These are phyloP conservation scores for Polygonum aviculare DNA, from an alignment of 148 eudicot genomes.

Conservation along the genomic window DNA sequence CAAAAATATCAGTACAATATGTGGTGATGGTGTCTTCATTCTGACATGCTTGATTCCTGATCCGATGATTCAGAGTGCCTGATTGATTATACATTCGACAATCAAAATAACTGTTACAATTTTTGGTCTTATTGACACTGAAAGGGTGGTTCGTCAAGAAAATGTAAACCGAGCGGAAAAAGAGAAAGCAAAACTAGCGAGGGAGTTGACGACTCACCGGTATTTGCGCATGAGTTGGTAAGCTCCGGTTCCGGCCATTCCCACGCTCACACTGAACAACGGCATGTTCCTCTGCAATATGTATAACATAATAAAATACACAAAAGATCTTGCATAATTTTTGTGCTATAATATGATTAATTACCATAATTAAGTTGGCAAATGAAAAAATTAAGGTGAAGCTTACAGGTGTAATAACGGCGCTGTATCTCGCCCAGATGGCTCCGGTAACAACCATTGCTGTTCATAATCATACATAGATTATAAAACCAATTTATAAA, in stretches of 20 bases:
- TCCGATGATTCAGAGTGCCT: background rate
- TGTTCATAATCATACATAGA: background rate
- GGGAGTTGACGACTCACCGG: background rate
- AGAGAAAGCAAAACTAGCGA: no score
- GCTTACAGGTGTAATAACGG: constrained; percentile 16
- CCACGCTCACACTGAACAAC: constrained; percentile 9
- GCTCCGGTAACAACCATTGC: constrained; percentile 19
- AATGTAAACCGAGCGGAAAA: no score
- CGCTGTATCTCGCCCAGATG: constrained; percentile 21
- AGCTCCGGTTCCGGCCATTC: constrained; percentile 10
- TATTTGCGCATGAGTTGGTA: background rate
- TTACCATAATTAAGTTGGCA: no score
- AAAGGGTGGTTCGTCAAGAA: no score
- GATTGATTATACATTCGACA: background rate
- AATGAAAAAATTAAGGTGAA: background rate
- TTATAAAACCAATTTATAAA: background rate
- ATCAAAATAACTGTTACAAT: background rate
- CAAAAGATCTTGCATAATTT: background rate
- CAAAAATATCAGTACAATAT: background rate
- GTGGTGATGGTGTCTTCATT: background rate
- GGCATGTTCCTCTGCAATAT: background rate
- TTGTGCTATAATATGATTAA: no score
- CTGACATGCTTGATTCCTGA: background rate
- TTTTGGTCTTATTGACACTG: no score
- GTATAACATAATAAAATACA: background rate